Conservation (phyloP, 257 asterid genomes). For the Fraxinus excelsior region DNA sequence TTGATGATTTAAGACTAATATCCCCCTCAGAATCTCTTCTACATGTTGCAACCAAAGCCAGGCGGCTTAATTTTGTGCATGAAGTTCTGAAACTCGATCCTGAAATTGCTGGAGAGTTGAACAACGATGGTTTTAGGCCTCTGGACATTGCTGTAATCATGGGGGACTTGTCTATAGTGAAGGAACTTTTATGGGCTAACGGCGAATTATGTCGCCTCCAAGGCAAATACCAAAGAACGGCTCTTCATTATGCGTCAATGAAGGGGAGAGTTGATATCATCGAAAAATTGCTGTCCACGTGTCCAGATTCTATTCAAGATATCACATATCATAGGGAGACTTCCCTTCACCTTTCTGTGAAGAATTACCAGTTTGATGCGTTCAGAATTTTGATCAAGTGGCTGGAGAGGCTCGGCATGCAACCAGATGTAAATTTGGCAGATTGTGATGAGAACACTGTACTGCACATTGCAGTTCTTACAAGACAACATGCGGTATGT, state of each 20-base stretch:
- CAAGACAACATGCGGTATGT: not conserved
- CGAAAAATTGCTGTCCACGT: not conserved
- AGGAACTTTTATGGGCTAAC: constrained; percentile 14
- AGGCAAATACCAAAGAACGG: constrained; percentile 27
- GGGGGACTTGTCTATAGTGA: constrained; percentile 22
- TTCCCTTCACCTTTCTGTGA: not conserved
- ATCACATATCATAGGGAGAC: not conserved
- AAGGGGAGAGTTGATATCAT: not conserved
- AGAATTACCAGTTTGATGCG: not conserved
- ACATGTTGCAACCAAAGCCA: constrained; percentile 26
- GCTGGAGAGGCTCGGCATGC: not conserved
- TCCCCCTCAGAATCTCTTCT: constrained; percentile 22
- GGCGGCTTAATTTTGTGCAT: constrained; percentile 18
- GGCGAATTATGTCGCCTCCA: constrained; percentile 11
- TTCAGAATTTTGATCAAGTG: not conserved
- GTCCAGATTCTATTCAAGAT: not conserved
- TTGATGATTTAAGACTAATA: constrained; percentile 14
- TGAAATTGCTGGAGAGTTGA: constrained; percentile 7
- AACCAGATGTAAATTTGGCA: not conserved
- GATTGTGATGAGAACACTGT: not conserved
- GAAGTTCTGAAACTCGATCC: constrained; percentile 27
- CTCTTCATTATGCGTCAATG: constrained; percentile 27
- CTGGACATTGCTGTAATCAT: constrained; percentile 26
- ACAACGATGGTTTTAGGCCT: constrained; percentile 8
- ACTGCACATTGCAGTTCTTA: constrained; percentile 14